Conservation (phyloP, 2,329 filamentous ascomycete genomes). For the Lachnellula arida region DNA sequence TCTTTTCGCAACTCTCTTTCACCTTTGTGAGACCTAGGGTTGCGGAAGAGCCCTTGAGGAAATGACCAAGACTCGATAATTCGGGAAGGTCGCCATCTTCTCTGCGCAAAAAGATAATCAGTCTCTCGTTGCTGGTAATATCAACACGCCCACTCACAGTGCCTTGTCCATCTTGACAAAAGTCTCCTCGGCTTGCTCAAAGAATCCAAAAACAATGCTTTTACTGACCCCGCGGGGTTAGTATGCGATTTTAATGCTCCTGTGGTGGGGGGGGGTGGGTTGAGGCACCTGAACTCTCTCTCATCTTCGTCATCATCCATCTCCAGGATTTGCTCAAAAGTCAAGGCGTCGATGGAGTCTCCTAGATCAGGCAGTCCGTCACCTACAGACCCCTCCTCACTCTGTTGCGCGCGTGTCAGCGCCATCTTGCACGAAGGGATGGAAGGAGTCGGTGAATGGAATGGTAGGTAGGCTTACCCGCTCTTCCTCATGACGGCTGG, state of each 20-base stretch:
- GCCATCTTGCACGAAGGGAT: neutral
- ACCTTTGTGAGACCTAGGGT: conserved; percentile 89
- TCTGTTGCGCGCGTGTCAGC: conserved; percentile 21
- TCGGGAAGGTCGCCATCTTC: conserved; percentile 62
- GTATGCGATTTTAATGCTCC: no score
- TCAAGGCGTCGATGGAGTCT: conserved; percentile 71
- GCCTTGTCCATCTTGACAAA: conserved; percentile 78
- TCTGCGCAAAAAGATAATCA: conserved; percentile 40
- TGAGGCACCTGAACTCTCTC: conserved; percentile 59
- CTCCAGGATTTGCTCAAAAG: conserved; percentile 93
- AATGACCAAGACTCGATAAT: conserved; percentile 84
- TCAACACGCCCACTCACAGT: conserved; percentile 59
- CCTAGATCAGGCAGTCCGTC: conserved; percentile 50
- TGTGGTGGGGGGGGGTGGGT: no score
- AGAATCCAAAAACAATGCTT: conserved; percentile 87
- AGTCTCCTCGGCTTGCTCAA: conserved; percentile 82
- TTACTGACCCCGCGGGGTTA: conserved; percentile 43
- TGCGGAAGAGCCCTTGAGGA: conserved; percentile 94
- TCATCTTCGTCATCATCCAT: conserved; percentile 92
- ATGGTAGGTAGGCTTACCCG: conserved; percentile 5
- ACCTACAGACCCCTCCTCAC: conserved; percentile 30
- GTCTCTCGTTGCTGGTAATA: neutral
- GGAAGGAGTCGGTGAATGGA: neutral
- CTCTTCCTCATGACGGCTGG: conserved; percentile 18
- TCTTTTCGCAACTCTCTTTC: conserved; percentile 91